Evolutionary conservation across 1,139 yeast genomes (phyloP).

Genomic region (Lodderomyces margitis): DNA sequence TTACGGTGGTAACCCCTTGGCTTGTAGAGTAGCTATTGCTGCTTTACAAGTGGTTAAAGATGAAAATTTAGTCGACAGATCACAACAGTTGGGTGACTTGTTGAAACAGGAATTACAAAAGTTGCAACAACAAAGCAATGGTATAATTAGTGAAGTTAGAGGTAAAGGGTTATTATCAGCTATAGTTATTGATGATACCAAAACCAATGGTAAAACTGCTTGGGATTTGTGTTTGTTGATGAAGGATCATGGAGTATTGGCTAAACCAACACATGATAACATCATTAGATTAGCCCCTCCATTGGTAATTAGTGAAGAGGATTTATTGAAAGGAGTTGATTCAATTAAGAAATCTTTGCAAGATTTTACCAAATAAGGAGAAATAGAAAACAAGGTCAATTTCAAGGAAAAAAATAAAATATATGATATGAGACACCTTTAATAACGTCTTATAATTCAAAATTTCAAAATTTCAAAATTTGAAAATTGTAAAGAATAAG

Average conservation of each 20-base stretch:
- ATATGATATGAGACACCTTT: no score
- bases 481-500: slow-evolving; percentile 46
- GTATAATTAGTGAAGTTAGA: slow-evolving; percentile 84
- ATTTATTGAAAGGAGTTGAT: slow-evolving; percentile 76
- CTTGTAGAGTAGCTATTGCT: slow-evolving; percentile 92
- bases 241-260: slow-evolving; percentile 87
- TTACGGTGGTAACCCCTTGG: slow-evolving; percentile 96
- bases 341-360: slow-evolving; percentile 63
- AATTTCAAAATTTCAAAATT: slow-evolving; percentile 25
- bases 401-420: no score
- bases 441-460: no score
- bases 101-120: slow-evolving; percentile 66
- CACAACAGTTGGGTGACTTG: slow-evolving; percentile 66
- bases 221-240: slow-evolving; percentile 93
- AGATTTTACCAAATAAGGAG: slow-evolving; percentile 39
- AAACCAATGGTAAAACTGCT: slow-evolving; percentile 87
- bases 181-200: slow-evolving; percentile 81
- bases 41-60: slow-evolving; percentile 88
- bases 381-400: slow-evolving; percentile 45
- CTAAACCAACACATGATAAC: slow-evolving; percentile 96
- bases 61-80: slow-evolving; percentile 81
- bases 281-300: slow-evolving; percentile 97
- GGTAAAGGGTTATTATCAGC: slow-evolving; percentile 91
- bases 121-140: slow-evolving; percentile 59
- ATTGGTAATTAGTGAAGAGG: slow-evolving; percentile 84